Evolutionary conservation across 164 flowering plant genomes (phyloP).

Genomic region (Aristolochia contorta): DNA sequence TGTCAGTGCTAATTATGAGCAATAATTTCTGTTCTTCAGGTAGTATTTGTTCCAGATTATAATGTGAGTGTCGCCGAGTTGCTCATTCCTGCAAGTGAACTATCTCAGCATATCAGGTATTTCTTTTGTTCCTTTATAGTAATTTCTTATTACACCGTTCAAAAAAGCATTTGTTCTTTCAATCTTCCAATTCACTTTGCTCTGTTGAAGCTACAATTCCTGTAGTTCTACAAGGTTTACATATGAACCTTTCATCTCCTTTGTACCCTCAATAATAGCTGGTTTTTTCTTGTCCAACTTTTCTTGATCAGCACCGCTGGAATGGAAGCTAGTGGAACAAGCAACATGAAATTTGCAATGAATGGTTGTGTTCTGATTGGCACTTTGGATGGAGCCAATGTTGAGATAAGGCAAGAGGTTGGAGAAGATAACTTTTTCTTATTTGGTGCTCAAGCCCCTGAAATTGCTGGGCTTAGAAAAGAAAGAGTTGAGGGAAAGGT

Average conservation of each 20-base stretch:
- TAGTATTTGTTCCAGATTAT: conserved; percentile 86
- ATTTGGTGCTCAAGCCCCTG: conserved; percentile 86
- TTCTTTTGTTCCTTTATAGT: neutral
- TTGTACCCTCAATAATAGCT: neutral
- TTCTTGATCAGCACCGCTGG: conserved; percentile 71
- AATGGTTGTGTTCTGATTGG: conserved; percentile 91
- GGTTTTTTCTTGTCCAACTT: too few relatives aligned
- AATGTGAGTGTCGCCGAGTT: conserved; percentile 93
- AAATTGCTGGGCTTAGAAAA: conserved; percentile 69
- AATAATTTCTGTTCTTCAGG: conserved; percentile 27
- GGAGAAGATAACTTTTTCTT: conserved; percentile 92
- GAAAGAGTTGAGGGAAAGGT: conserved; percentile 94
- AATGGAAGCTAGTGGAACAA: conserved; percentile 99
- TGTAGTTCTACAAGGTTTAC: too few relatives aligned
- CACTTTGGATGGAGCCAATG: conserved; percentile 95
- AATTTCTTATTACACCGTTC: neutral
- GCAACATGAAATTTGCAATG: conserved; percentile 99
- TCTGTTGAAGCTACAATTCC: too few relatives aligned
- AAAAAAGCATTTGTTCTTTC: neutral
- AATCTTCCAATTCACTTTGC: too few relatives aligned
- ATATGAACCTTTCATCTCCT: neutral
- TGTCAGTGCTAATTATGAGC: too few relatives aligned
- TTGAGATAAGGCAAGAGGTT: conserved; percentile 89
- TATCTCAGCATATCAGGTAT: conserved; percentile 97
- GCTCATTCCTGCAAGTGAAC: conserved; percentile 92